Conservation (phyloP, 225 moss, liverwort and hornwort species). For the Ulota crispa region DNA sequence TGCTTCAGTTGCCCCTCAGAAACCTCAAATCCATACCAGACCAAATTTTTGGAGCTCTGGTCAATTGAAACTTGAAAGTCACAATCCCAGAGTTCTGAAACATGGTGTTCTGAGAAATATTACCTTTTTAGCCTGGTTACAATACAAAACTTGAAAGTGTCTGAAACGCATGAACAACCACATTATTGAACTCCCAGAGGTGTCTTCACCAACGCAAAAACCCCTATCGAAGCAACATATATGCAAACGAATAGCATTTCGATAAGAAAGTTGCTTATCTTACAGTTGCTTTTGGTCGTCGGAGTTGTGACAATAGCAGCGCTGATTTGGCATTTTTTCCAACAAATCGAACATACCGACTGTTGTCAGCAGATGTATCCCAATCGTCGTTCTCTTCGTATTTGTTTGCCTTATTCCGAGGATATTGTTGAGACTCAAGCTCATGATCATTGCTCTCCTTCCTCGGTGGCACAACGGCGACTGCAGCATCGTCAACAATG, state of each 20-base stretch:
- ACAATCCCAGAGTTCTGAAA: background rate
- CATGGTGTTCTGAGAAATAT: background rate
- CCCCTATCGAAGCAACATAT: background rate
- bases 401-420: background rate
- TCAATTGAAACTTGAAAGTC: background rate
- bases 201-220: background rate
- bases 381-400: background rate
- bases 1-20: rapidly evolving
- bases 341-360: conserved; percentile 36
- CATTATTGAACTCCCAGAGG: background rate
- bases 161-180: background rate
- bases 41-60: background rate
- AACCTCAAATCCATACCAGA: background rate
- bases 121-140: background rate
- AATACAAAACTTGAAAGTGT: background rate
- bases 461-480: background rate
- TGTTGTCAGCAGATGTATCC: background rate
- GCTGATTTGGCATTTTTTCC: conserved; percentile 11
- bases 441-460: background rate
- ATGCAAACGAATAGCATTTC: too few species aligned
- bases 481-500: background rate
- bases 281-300: background rate
- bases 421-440: background rate
- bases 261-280: background rate
- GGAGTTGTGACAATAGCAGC: background rate